phyloP scores from a whole-genome alignment of 140 eudicot species.

The Bidens hawaiensis region DNA sequence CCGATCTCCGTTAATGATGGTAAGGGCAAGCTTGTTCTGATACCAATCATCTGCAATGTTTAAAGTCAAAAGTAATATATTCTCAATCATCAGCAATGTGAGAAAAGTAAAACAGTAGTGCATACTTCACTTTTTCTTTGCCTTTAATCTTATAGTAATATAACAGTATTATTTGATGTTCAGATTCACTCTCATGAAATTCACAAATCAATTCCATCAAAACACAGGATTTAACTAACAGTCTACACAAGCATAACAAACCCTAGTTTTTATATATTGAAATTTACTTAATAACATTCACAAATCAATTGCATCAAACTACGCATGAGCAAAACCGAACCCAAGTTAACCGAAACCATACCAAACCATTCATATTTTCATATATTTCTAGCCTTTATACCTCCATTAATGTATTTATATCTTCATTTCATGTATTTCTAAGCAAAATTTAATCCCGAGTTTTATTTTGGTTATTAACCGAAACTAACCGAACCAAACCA shows the following conservation, averaged over 20 bases:
- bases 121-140: conserved; percentile 23
- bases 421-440: too few relatives aligned
- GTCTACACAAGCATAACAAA: not conserved
- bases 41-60: conserved; percentile 63
- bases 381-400: too few relatives aligned
- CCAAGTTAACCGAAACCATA: too few relatives aligned
- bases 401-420: too few relatives aligned
- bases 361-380: too few relatives aligned
- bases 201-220: conserved; percentile 6
- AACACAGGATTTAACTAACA: not conserved
- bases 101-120: conserved; percentile 4
- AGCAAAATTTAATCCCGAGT: too few relatives aligned
- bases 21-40: conserved; percentile 86
- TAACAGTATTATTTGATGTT: not conserved
- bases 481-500: too few relatives aligned
- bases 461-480: too few relatives aligned
- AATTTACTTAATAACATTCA: too few relatives aligned
- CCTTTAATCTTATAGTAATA: conserved; percentile 16
- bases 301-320: too few relatives aligned
- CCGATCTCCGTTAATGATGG: conserved; percentile 64
- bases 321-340: too few relatives aligned
- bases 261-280: too few relatives aligned
- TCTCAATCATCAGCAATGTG: conserved; percentile 22
- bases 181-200: conserved; percentile 6
- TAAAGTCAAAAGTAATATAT: conserved; percentile 32